Base-by-base conservation (phyloP, 2,329 filamentous ascomycete species). In the Phaeosphaeriaceae sp. region DNA sequence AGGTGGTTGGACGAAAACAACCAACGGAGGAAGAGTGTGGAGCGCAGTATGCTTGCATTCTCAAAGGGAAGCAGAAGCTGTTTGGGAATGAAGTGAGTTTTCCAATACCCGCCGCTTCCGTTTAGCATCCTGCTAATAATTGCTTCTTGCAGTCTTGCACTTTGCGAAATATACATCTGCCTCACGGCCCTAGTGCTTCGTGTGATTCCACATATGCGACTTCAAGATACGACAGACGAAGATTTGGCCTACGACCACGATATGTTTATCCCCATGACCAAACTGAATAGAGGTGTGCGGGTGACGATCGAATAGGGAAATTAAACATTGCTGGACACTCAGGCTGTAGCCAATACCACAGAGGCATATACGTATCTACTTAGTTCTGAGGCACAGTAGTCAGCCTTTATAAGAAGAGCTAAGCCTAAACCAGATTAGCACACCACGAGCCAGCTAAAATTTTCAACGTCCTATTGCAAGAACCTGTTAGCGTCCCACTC, bases 11-110 rank as follows among this genome's bases (percentile, higher is more conserved):
- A 67, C 16, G 61, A 59, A 42, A 54, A 58, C n/a, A 62, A 64
- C 7, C 40, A 58, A 16, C 52, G 61, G 23, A 56, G 51, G 6
- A 67, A 61, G 32, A 54, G 60, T 3, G 36, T 72, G 5, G 68
- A 71, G 42, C 55, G 54, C 1, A 62, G 61, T 30, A 55, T 71
- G 50, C 48, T 71, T 20, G 50, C 63, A 0, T 72, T 72, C 30
- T 65, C 59, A 2, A 71, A 68, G 30, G 70, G 70, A 1, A 68
- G 58, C 32, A 50, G 70, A 5, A 51, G 56, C 17, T 73, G 70
- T 29, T 47, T 73, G 26, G 69, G 70, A 11, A 64, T 70, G 52
- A 70, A 72, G 63, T 70, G 52, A 63, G 67, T 66, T 3, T 9
- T 32, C 15, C 12, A 20, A 8, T 23, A 34, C 15, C 17, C 2